Base-by-base conservation (phyloP, 2,329 filamentous ascomycete genomes). In the Dryadomyces sulphureus region DNA sequence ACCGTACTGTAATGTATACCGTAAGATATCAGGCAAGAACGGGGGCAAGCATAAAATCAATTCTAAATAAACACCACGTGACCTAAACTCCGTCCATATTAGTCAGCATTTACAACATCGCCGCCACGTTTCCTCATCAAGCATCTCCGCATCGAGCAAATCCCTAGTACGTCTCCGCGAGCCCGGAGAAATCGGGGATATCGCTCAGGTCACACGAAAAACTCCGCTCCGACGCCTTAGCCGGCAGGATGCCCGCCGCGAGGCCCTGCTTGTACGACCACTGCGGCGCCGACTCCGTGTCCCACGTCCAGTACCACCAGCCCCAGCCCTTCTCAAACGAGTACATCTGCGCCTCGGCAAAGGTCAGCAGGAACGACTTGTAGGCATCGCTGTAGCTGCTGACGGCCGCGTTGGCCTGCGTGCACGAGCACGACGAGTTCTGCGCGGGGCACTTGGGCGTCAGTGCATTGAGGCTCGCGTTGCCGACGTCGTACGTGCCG, bases 271-370 rank as follows among this genome's bases (percentile, higher is more conserved):
- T 79, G 67, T 92, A 94, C 60, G 88, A 94, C 92, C 92, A 98
- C 65, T 95, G 87, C 35, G 50, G 38, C 12, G 52, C 52, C 8
- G 46, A 36, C 68, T 96, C 90, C 25, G 90, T 94, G 64, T 88
- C 77, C 90, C 92, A 61, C 30, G 89, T 96, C 92, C 92, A 98
- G 65, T 98, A 98, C 66, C 94, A 95, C 92, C 92, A 98, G 42
- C 92, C 92, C 81, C 84, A 92, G 6, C 85, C 87, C 52, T 81
- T 79, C 63, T 96, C 90, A 58, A 96, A 98, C 49, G 81, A 85
- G 55, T 81, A 73, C 86, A 98, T 98, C 67, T 98, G 92, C 45
- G 89, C 92, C 64, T 94, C 82, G 6, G 92, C 92, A 64, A 96
- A 96, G 64, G 84, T 85, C 53, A 77, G 75, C 51, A 98, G 68